phyloP scores from a whole-genome alignment of 768 basidiomycete genomes.

The Mycena crocata region DNA sequence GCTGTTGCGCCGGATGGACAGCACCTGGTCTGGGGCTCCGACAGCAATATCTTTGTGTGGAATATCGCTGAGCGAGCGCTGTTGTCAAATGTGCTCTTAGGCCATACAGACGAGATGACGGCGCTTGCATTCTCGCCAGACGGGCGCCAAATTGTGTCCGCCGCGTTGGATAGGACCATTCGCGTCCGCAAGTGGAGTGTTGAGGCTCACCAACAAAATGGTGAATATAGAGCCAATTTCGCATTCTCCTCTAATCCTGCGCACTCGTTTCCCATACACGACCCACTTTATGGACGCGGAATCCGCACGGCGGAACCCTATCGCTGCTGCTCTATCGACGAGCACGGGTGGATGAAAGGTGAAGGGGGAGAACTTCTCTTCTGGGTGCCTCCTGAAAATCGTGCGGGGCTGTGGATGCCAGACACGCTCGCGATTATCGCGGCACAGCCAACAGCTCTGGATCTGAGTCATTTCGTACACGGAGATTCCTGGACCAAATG shows the following conservation, averaged over 20 bases:
- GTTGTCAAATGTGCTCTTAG: background rate
- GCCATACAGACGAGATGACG: background rate
- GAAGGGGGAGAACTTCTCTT: background rate
- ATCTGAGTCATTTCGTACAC: slow-evolving; percentile 1
- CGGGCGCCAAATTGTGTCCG: background rate
- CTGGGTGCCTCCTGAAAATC: slow-evolving; percentile 2
- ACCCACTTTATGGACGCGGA: background rate
- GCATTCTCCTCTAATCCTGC: background rate
- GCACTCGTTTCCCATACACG: background rate
- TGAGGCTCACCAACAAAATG: background rate
- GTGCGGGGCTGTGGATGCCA: slow-evolving; percentile 1
- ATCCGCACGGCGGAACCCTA: background rate
- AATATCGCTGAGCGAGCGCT: background rate
- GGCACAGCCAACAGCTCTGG: background rate
- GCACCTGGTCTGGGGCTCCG: background rate
- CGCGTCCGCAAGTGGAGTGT: background rate
- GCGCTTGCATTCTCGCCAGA: slow-evolving; percentile 1
- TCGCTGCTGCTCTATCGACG: background rate
- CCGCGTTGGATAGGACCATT: background rate
- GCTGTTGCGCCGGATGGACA: background rate
- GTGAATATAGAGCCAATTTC: background rate
- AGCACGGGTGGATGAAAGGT: background rate
- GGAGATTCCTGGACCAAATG: background rate
- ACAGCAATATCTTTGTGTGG: background rate
- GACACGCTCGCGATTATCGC: background rate